Evolutionary conservation across 179 eudicot species (phyloP).

Genomic region (Patellifolia procumbens): DNA sequence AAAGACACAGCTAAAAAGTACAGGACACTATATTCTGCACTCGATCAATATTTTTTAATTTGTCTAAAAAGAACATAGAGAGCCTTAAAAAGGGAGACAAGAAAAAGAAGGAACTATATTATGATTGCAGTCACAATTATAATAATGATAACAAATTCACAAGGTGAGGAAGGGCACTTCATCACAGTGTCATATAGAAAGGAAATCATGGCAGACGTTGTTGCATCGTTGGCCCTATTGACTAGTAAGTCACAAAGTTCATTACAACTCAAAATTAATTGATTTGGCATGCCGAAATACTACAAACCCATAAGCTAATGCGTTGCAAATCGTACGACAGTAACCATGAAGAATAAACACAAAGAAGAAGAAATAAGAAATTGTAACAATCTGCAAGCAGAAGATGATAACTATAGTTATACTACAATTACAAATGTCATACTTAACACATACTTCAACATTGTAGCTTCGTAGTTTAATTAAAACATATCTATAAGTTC

Average conservation of each 20-base stretch:
- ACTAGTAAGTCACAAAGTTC: neutral
- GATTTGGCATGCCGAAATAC: neutral
- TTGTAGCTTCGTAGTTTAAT: too few relatives aligned
- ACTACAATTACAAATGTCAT: too few relatives aligned
- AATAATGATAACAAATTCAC: neutral
- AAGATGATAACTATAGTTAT: neutral
- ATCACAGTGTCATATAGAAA: neutral
- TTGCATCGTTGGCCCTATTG: too few relatives aligned
- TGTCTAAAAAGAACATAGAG: neutral
- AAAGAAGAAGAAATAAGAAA: neutral
- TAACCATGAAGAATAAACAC: neutral
- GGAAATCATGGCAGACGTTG: neutral
- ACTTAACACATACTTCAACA: too few relatives aligned
- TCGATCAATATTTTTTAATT: neutral
- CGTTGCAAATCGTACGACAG: neutral
- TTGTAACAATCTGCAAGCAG: neutral
- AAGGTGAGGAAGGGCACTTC: neutral
- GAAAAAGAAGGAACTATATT: neutral
- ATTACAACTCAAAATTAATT: neutral
- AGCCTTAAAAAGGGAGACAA: neutral
- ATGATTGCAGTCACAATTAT: neutral
- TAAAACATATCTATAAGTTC: neutral
- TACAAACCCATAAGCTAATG: neutral
- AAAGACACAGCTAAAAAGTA: too few relatives aligned
- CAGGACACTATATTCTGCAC: too few relatives aligned